A percentile compares a stretch with the other conserved stretches of the same genome.
These are phyloP conservation scores for Boletus bicolor DNA, from an alignment of 768 basidiomycete species.

Conservation along the genomic window DNA sequence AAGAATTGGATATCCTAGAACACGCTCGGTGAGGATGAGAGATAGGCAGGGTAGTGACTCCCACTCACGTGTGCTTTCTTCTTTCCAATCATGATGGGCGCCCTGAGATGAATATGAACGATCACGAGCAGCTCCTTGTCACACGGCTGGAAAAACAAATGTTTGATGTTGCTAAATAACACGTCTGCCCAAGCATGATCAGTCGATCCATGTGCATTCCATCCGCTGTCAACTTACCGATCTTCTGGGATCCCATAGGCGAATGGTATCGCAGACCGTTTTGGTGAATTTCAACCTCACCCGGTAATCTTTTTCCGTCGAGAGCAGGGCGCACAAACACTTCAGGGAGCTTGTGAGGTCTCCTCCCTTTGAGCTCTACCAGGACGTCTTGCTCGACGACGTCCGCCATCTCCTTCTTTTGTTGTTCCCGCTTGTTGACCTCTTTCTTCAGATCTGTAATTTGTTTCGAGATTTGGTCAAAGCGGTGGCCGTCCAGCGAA, in stretches of 20 bases:
- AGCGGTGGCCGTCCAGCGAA: conserved; percentile 83
- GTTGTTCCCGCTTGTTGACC: conserved; percentile 94
- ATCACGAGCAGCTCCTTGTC: conserved; percentile 94
- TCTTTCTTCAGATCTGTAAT: conserved; percentile 96
- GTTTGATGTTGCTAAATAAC: conserved; percentile 95
- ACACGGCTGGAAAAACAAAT: conserved; percentile 98
- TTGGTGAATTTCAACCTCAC: conserved; percentile 98
- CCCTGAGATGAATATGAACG: conserved; percentile 87
- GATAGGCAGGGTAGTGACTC: neutral
- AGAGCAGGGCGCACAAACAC: conserved; percentile 91
- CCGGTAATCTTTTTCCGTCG: conserved; percentile 92
- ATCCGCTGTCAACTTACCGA: conserved; percentile 53
- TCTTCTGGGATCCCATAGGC: conserved; percentile 81
- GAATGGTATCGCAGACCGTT: conserved; percentile 95
- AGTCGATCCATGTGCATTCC: neutral
- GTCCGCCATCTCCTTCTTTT: conserved; percentile 98
- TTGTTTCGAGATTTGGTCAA: conserved; percentile 83
- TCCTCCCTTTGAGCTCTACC: conserved; percentile 82
- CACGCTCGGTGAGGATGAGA: neutral
- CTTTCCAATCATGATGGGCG: conserved; percentile 98
- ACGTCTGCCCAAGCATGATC: conserved; percentile 55
- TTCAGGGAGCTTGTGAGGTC: conserved; percentile 84
- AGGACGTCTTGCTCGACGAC: conserved; percentile 93
- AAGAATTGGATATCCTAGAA: conserved; percentile 94
- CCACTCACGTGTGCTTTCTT: conserved; percentile 87